Evolutionary conservation across 768 basidiomycete species (phyloP).

Genomic region (Naganishia kalamii): DNA sequence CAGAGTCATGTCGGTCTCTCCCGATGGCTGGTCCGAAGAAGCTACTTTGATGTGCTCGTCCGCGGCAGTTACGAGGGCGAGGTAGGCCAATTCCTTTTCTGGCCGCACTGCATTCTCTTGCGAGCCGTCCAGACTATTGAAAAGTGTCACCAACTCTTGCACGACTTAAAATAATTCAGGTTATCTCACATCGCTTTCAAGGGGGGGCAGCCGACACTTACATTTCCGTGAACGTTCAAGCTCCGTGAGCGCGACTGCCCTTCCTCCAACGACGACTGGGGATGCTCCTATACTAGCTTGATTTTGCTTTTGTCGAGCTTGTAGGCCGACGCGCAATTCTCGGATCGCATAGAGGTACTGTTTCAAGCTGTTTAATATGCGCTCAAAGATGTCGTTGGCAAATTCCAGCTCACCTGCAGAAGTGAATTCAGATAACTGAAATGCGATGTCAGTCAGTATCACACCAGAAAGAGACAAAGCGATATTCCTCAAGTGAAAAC

Average conservation of each 20-base stretch:
- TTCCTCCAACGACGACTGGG: constrained; percentile 17
- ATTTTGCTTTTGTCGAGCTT: constrained; percentile 30
- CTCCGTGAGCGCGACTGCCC: constrained; percentile 23
- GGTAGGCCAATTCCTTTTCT: constrained; percentile 43
- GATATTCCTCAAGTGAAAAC: background rate
- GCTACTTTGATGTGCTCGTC: constrained; percentile 14
- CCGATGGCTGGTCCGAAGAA: background rate
- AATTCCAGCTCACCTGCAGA: constrained; percentile 24
- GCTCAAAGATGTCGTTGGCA: background rate
- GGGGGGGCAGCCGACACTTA: constrained; percentile 30
- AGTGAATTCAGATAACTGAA: constrained; percentile 44
- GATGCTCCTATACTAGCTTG: constrained; percentile 12
- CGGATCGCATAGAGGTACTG: constrained; percentile 43
- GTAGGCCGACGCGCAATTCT: constrained; percentile 39
- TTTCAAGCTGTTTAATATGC: background rate
- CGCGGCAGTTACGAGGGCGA: constrained; percentile 30
- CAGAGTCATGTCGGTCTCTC: constrained; percentile 14
- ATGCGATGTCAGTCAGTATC: background rate
- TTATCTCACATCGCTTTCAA: constrained; percentile 26
- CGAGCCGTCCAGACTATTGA: constrained; percentile 12
- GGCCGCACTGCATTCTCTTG: constrained; percentile 32
- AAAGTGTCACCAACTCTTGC: constrained; percentile 26
- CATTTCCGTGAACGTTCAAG: constrained; percentile 38
- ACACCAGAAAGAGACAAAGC: background rate
- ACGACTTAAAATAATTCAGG: background rate